Base-by-base conservation (phyloP, 2,329 filamentous ascomycete genomes). In the Penicillium sp. region DNA sequence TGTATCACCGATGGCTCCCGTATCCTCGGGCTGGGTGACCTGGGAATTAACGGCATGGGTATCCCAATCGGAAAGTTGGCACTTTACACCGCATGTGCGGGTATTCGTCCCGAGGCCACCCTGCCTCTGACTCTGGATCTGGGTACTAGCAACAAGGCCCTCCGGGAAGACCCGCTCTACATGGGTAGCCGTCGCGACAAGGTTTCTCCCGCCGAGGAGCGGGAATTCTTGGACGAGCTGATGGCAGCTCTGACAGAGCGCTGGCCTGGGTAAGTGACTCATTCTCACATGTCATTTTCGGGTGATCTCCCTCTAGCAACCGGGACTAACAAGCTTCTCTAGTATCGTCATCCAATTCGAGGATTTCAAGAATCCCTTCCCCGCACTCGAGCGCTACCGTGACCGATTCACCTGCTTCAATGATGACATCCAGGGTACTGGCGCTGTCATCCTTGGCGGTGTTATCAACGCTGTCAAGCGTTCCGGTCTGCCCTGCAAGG, bases 341-440 rank as follows among this genome's bases (percentile, higher is more conserved):
- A 81, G 80, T 56, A 84, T 86, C 60, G 82, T 86, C 58, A 88
- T 97, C 55, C 93, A 97, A 70, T 97, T 95, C 63, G 92, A 97
- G 71, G 93, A 97, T 68, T 97, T 95, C 73, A 95, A 97, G 78
- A 95, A 92, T 65, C 92, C 93, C 39, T 99, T 97, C 81, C 87
- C 88, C 55, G 92, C 95, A 64, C 81, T 97, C 34, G 87, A 93
- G 68, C 83, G 89, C 53, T 97, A 97, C 75, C 87, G 89, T 61
- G 79, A 91, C 68, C 81, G 79, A 57, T 92, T 95, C 78, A 91
- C 88, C 72, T 95, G 89, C 80, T 99, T 99, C 82, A 97, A 97
- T 72, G 93, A 97, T 67, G 92, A 99, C 68, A 93, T 99, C 67
- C 92, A 97, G 77, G 92, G 92, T 59, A 97, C 93, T 61, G 93